Evolutionary conservation across 345 rosid species (phyloP).

Genomic region (Microthlaspi erraticum): DNA sequence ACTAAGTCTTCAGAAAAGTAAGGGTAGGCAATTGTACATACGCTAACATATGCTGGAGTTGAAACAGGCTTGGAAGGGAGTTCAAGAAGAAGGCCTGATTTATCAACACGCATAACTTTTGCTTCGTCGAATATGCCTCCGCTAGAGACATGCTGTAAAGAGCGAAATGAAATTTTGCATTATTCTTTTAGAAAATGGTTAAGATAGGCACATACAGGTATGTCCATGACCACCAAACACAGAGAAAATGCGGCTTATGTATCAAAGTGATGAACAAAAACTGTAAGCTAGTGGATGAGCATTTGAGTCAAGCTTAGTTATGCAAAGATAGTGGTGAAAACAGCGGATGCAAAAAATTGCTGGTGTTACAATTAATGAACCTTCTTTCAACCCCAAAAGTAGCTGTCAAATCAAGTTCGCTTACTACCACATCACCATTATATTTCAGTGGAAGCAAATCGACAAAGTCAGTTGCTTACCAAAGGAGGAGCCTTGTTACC

Average conservation of each 20-base stretch:
- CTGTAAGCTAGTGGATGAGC: conserved; percentile 4
- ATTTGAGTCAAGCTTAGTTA: conserved; percentile 22
- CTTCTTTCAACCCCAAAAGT: conserved; percentile 7
- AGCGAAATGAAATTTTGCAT: conserved; percentile 32
- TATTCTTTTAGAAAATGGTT: neutral
- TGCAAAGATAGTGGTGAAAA: neutral
- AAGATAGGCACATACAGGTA: conserved; percentile 8
- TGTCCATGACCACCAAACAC: conserved; percentile 17
- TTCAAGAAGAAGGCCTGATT: conserved; percentile 84
- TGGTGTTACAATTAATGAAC: conserved; percentile 1
- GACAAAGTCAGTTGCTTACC: conserved; percentile 54
- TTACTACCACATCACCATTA: neutral
- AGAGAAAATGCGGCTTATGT: conserved; percentile 22
- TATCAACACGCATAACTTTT: conserved; percentile 87
- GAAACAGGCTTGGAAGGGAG: conserved; percentile 70
- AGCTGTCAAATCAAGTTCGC: conserved; percentile 20
- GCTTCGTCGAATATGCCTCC: conserved; percentile 86
- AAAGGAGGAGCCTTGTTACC: conserved; percentile 74
- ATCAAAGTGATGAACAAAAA: conserved; percentile 21
- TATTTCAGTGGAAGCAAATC: conserved; percentile 16
- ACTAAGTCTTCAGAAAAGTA: conserved; percentile 7
- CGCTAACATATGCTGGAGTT: conserved; percentile 79
- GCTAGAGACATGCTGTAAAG: conserved; percentile 65
- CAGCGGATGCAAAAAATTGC: neutral
- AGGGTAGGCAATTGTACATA: conserved; percentile 51